These are phyloP conservation scores for Rutidosis leptorrhynchoides DNA, from an alignment of 129 eudicot species.

Conservation along the genomic window DNA sequence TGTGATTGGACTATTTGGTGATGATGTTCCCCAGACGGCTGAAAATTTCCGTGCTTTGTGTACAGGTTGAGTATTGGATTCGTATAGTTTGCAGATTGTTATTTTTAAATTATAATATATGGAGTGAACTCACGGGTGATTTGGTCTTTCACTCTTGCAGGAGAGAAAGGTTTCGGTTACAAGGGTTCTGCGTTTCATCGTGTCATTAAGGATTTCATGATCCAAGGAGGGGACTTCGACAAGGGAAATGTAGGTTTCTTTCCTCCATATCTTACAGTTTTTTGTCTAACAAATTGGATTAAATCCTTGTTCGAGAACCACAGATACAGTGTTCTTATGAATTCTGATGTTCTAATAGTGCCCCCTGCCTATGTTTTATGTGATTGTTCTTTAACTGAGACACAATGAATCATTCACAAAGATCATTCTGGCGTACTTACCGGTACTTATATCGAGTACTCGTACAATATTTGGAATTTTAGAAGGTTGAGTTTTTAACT, in stretches of 20 bases:
- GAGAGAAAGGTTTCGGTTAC: slow-evolving; percentile 92
- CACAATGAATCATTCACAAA: not conserved
- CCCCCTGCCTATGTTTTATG: not conserved
- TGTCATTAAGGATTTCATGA: slow-evolving; percentile 95
- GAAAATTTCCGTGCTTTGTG: slow-evolving; percentile 96
- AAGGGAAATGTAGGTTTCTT: slow-evolving; percentile 76
- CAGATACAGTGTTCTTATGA: not conserved
- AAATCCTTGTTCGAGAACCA: not conserved
- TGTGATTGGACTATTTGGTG: slow-evolving; percentile 90
- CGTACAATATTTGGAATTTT: not conserved
- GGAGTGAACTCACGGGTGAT: not conserved
- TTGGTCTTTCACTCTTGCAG: slow-evolving; percentile 31
- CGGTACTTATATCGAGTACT: not conserved
- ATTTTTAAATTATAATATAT: not conserved
- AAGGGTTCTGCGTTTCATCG: slow-evolving; percentile 90
- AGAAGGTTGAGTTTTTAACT: not conserved
- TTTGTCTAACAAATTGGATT: not conserved
- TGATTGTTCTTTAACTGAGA: not conserved
- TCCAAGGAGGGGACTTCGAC: slow-evolving; percentile 94
- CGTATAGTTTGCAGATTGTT: not conserved
- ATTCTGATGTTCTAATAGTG: not conserved
- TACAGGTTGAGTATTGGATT: slow-evolving; percentile 50
- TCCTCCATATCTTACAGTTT: not conserved
- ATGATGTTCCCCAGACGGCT: slow-evolving; percentile 86
- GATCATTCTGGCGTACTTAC: not conserved